Evolutionary conservation across 768 basidiomycete genomes (phyloP).

Genomic region (Hortiboletus campestris): DNA sequence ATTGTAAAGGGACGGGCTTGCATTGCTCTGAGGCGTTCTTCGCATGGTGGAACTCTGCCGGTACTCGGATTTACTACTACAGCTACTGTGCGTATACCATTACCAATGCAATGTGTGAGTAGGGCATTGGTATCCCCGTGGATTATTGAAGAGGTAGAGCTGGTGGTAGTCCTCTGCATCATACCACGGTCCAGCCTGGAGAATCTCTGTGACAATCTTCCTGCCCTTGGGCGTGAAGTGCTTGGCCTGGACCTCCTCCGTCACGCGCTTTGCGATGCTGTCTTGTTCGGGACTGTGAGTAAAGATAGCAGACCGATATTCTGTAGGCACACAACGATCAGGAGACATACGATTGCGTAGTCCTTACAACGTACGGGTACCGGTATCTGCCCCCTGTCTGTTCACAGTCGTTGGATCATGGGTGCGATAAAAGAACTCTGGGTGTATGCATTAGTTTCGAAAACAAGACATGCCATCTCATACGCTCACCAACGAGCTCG

Average conservation of each 20-base stretch:
- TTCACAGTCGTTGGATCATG: conserved; percentile 90
- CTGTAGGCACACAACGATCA: conserved; percentile 35
- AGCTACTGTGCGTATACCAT: neutral
- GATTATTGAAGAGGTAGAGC: conserved; percentile 76
- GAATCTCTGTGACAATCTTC: conserved; percentile 78
- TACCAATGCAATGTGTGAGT: conserved; percentile 86
- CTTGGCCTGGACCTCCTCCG: conserved; percentile 78
- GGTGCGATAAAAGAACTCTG: conserved; percentile 93
- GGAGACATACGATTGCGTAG: neutral
- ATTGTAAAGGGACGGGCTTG: conserved; percentile 55
- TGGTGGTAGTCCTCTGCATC: conserved; percentile 84
- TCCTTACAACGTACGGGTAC: conserved; percentile 59
- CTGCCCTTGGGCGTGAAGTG: conserved; percentile 71
- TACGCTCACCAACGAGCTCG: conserved; percentile 76
- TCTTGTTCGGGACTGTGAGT: conserved; percentile 71
- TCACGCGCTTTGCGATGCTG: conserved; percentile 70
- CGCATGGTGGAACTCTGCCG: conserved; percentile 5
- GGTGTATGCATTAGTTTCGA: conserved; percentile 16
- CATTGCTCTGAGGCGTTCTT: conserved; percentile 51
- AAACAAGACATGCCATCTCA: neutral
- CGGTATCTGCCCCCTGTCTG: conserved; percentile 72
- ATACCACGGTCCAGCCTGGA: conserved; percentile 73
- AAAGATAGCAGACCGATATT: conserved; percentile 95
- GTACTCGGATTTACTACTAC: neutral
- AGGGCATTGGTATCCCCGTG: conserved; percentile 87